Percentiles rank a stretch among this genome's conserved stretches.
Evolutionary conservation across 2,329 filamentous ascomycete species (phyloP).

Genomic region (Plenodomus biglobosus): DNA sequence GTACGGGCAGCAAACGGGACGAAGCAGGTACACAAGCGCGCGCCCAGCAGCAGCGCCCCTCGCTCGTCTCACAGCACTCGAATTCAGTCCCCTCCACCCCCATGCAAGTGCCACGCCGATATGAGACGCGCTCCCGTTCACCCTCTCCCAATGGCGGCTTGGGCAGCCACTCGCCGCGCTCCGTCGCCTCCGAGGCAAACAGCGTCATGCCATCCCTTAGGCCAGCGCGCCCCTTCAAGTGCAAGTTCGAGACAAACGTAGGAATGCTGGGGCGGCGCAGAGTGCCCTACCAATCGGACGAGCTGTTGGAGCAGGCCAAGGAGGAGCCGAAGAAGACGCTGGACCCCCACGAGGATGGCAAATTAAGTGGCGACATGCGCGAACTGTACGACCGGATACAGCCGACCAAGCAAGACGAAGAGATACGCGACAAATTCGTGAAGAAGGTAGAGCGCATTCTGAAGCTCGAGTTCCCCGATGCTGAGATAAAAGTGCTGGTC

Average conservation of each 20-base stretch:
- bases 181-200: conserved; percentile 86
- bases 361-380: conserved; percentile 78
- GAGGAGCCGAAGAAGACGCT: conserved; percentile 63
- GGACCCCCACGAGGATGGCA: conserved; percentile 45
- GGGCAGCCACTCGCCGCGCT: conserved; percentile 82
- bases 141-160: conserved; percentile 75
- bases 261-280: conserved; percentile 73
- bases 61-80: conserved; percentile 67
- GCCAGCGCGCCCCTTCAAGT: conserved; percentile 62
- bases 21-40: conserved; percentile 26
- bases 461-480: conserved; percentile 87
- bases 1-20: conserved; percentile 34
- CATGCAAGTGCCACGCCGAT: conserved; percentile 81
- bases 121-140: conserved; percentile 73
- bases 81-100: conserved; percentile 93
- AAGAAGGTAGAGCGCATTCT: conserved; percentile 84
- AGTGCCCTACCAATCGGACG: conserved; percentile 90
- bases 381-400: conserved; percentile 82
- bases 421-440: conserved; percentile 74
- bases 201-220: conserved; percentile 69
- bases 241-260: conserved; percentile 86
- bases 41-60: conserved; percentile 45
- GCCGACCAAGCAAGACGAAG: conserved; percentile 77
- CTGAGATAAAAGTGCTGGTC: conserved; percentile 84
- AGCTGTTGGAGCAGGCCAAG: conserved; percentile 71